phyloP scores from a whole-genome alignment of 306 rosid genomes.

The Mimosa bimucronata region DNA sequence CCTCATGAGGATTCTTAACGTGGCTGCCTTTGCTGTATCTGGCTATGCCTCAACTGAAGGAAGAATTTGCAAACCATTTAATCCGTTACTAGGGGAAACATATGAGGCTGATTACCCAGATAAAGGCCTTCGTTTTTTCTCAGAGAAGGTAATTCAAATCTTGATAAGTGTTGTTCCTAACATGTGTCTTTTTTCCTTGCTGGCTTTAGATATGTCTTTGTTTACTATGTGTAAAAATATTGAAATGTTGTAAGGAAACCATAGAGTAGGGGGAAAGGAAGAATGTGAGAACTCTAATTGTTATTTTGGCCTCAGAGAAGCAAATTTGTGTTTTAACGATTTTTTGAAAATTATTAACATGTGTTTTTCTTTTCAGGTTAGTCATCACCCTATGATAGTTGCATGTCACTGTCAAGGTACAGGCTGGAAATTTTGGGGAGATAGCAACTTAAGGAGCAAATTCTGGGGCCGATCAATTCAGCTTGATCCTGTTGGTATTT shows the following conservation, averaged over 20 bases:
- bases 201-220: not conserved
- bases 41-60: conserved; percentile 98
- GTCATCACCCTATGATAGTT: conserved; percentile 92
- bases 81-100: conserved; percentile 94
- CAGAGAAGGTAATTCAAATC: conserved; percentile 70
- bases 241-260: not conserved
- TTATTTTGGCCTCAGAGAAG: conserved; percentile 13
- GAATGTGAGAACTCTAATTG: not conserved
- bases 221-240: conserved; percentile 11
- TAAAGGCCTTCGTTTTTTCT: conserved; percentile 82
- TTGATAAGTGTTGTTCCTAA: conserved; percentile 2
- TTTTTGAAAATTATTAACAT: conserved; percentile 23
- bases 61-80: conserved; percentile 90
- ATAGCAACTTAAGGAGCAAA: conserved; percentile 95
- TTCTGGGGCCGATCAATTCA: conserved; percentile 99
- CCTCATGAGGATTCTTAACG: conserved; percentile 92
- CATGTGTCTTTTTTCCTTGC: not conserved
- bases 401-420: conserved; percentile 95
- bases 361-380: conserved; percentile 68
- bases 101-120: conserved; percentile 93
- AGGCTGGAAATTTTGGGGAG: conserved; percentile 97
- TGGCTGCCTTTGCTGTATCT: conserved; percentile 98
- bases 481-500: conserved; percentile 89
- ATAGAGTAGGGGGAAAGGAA: not conserved
- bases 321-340: conserved; percentile 6